A percentile compares a stretch with the other conserved stretches of the same genome.
Conservation (phyloP, 176 grass and related monocot genomes). For the Cenchrus fungigraminus region DNA sequence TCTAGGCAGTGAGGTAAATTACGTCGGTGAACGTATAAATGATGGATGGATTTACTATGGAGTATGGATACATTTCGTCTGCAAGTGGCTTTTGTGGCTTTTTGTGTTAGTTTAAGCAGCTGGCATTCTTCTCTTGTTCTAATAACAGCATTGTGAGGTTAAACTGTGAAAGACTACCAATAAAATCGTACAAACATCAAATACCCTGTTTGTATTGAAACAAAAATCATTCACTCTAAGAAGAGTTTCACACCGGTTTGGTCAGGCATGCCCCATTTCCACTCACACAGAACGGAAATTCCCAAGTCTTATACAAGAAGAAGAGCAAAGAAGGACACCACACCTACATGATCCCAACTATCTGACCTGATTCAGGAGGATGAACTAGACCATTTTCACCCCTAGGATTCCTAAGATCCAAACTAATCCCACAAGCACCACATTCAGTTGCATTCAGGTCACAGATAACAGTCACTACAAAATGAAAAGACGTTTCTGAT, state of each 20-base stretch:
- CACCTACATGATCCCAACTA: too few relatives aligned
- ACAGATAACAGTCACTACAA: too few relatives aligned
- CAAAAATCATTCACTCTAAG: neutral
- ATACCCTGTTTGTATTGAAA: neutral
- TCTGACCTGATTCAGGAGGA: too few relatives aligned
- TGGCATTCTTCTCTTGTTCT: constrained; percentile 6
- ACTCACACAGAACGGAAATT: too few relatives aligned
- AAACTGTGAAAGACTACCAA: neutral
- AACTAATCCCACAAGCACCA: too few relatives aligned
- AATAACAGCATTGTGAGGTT: neutral
- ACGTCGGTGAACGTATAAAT: neutral
- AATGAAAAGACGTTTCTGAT: too few relatives aligned
- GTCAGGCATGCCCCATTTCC: too few relatives aligned
- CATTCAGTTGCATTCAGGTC: too few relatives aligned
- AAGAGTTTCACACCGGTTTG: neutral
- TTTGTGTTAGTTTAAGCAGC: neutral
- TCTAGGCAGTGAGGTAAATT: constrained; percentile 8
- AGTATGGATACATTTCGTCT: neutral
- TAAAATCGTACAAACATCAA: neutral
- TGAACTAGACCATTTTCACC: too few relatives aligned
- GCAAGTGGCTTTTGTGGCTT: neutral
- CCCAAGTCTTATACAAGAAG: too few relatives aligned
- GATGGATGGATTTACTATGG: neutral
- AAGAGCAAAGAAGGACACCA: too few relatives aligned
- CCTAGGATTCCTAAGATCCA: too few relatives aligned